Conservation (phyloP, 352 stramenopile species). For the Blastocystis sp. region DNA sequence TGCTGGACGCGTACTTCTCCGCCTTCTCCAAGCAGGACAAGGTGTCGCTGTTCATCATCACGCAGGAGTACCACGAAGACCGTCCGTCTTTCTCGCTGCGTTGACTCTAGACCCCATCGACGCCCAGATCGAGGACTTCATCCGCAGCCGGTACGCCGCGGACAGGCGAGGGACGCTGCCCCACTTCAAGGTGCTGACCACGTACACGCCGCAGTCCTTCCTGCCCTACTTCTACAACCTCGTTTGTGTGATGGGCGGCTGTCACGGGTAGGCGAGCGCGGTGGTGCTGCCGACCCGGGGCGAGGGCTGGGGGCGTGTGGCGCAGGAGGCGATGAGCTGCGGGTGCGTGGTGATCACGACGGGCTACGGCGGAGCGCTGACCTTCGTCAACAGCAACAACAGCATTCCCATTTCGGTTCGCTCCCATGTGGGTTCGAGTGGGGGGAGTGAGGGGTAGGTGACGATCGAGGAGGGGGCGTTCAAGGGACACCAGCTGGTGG, state of each 20-base stretch:
- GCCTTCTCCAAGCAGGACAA: slow-evolving; percentile 80
- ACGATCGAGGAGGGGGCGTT: slow-evolving; percentile 75
- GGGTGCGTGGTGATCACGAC: slow-evolving; percentile 86
- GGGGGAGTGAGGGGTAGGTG: slow-evolving; percentile 11
- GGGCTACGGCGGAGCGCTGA: slow-evolving; percentile 84
- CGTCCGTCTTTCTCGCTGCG: not conserved
- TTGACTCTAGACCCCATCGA: slow-evolving; percentile 62
- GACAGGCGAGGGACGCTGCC: not conserved
- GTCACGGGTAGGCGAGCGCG: slow-evolving; percentile 83
- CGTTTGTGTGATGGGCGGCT: slow-evolving; percentile 75
- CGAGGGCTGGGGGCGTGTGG: slow-evolving; percentile 90
- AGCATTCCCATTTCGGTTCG: slow-evolving; percentile 74
- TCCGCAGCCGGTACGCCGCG: not conserved
- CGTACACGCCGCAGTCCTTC: slow-evolving; percentile 80
- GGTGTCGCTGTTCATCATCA: slow-evolving; percentile 85
- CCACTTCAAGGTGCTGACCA: slow-evolving; percentile 50
- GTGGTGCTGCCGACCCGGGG: slow-evolving; percentile 88
- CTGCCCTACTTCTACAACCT: slow-evolving; percentile 79
- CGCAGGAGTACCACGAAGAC: slow-evolving; percentile 83
- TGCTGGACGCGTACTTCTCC: slow-evolving; percentile 85
- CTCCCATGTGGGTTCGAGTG: slow-evolving; percentile 58
- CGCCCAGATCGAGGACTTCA: slow-evolving; percentile 53
- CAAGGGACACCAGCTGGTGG: slow-evolving; percentile 81
- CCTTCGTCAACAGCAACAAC: slow-evolving; percentile 77
- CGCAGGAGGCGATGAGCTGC: slow-evolving; percentile 91